Conservation (phyloP, 2,329 filamentous ascomycete species). For the Aaosphaeria arxii region DNA sequence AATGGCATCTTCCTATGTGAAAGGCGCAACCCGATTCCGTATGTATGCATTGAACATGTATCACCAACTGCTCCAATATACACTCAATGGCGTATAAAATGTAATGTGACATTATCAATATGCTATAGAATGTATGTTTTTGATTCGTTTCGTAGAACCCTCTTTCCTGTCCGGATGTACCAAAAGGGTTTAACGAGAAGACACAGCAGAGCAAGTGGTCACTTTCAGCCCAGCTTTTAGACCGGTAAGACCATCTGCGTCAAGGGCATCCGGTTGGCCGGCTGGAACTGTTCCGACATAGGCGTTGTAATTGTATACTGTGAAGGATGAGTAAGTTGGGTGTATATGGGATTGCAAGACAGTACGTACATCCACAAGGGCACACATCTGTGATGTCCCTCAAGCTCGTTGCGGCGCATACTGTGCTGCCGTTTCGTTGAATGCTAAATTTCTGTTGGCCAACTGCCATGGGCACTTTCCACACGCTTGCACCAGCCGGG, state of each 20-base stretch:
- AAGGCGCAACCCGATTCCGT: no score
- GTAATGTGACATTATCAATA: no score
- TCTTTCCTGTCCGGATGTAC: no score
- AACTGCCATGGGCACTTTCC: conserved; percentile 46
- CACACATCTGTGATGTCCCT: conserved; percentile 51
- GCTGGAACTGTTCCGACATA: conserved; percentile 52
- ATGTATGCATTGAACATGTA: no score
- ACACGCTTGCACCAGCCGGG: conserved; percentile 45
- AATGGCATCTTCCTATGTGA: no score
- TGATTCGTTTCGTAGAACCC: no score
- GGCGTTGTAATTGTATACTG: conserved; percentile 56
- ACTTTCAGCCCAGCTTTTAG: conserved; percentile 13
- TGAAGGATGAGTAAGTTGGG: neutral
- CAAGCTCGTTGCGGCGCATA: conserved; percentile 48
- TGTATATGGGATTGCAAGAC: neutral
- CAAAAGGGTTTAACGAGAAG: no score
- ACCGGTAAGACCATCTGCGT: conserved; percentile 7
- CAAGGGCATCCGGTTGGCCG: conserved; percentile 14
- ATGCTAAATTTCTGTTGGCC: conserved; percentile 50
- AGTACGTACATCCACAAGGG: conserved; percentile 39
- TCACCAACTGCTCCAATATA: no score
- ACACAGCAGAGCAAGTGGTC: no score
- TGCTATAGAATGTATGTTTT: no score
- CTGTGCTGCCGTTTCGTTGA: conserved; percentile 37
- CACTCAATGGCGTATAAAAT: no score